Evolutionary conservation across 345 rosid genomes (phyloP).

Genomic region (Nephelium lappaceum): DNA sequence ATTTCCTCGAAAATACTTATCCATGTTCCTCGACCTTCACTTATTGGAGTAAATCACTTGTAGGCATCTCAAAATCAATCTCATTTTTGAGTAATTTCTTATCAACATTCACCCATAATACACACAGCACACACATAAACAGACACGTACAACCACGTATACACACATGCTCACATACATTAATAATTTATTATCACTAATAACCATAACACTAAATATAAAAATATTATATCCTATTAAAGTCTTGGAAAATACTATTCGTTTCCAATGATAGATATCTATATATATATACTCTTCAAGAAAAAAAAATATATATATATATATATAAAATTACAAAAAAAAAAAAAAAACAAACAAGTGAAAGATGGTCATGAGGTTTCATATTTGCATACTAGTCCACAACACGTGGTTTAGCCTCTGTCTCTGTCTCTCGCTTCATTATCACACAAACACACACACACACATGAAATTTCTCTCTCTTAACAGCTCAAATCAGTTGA

Average conservation of each 20-base stretch:
- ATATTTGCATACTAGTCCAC: conserved; percentile 10
- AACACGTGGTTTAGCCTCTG: conserved; percentile 58
- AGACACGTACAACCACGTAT: too few species aligned
- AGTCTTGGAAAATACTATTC: too few species aligned
- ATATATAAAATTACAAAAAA: not conserved
- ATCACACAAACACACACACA: too few species aligned
- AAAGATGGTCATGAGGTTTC: not conserved
- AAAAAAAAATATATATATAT: not conserved
- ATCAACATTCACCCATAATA: too few species aligned
- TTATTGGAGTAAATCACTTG: not conserved
- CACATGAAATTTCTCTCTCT: conserved; percentile 14
- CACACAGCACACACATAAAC: too few species aligned
- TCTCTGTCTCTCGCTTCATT: not conserved
- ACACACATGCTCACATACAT: too few species aligned
- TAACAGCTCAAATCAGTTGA: conserved; percentile 20
- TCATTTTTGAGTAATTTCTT: not conserved
- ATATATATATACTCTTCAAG: too few species aligned
- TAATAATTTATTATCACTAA: too few species aligned
- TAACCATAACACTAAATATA: too few species aligned
- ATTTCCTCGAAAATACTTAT: conserved; percentile 12
- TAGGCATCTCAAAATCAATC: not conserved
- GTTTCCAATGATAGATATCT: too few species aligned
- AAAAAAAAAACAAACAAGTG: not conserved
- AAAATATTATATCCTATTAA: too few species aligned
- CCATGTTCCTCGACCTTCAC: not conserved